phyloP scores from a whole-genome alignment of 768 basidiomycete genomes.

The Daedalea quercina region DNA sequence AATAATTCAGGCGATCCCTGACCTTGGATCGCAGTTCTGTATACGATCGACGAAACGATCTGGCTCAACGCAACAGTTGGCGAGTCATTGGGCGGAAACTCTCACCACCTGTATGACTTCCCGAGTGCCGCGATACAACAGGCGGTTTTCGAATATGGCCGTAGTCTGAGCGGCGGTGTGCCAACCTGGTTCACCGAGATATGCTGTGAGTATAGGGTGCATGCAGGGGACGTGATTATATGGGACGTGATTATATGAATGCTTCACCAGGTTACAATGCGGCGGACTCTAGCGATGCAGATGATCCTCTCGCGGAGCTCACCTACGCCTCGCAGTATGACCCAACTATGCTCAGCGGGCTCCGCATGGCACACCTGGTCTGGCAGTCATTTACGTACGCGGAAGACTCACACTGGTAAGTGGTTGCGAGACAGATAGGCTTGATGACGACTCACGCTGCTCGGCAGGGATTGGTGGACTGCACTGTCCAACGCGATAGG shows the following conservation, averaged over 20 bases:
- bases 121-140: conserved; percentile 25
- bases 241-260: no score
- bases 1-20: conserved; percentile 8
- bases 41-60: conserved; percentile 12
- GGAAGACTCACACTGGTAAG: not conserved
- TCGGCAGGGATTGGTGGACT: conserved; percentile 11
- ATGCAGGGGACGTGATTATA: no score
- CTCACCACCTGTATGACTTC: conserved; percentile 42
- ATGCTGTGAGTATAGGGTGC: conserved; percentile 6
- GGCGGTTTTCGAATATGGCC: conserved; percentile 7
- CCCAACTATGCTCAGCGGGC: conserved; percentile 17
- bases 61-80: conserved; percentile 13
- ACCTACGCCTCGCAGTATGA: conserved; percentile 12
- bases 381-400: conserved; percentile 16
- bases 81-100: conserved; percentile 30
- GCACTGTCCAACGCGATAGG: conserved; percentile 26
- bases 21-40: conserved; percentile 3
- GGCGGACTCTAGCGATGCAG: conserved; percentile 7
- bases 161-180: conserved; percentile 14
- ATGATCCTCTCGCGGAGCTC: conserved; percentile 12
- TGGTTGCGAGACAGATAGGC: not conserved
- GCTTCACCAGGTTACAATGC: conserved; percentile 12
- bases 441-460: not conserved
- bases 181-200: conserved; percentile 21
- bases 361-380: conserved; percentile 16